A percentile compares a stretch with the other conserved stretches of the same genome.
Conservation (phyloP, 2,329 filamentous ascomycete genomes). For the Calonectria honghensis region DNA sequence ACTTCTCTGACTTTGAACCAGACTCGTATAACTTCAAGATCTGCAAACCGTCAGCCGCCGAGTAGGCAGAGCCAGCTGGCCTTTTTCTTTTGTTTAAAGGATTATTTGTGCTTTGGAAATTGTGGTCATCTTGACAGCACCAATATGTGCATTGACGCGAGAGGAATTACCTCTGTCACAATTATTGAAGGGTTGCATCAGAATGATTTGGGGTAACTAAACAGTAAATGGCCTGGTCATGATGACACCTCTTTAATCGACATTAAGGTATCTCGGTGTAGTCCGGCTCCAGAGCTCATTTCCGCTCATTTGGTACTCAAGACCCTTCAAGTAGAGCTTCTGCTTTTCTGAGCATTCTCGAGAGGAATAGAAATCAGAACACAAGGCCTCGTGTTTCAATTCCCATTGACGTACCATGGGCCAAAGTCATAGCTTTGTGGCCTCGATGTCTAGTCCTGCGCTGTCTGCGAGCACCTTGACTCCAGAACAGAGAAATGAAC, state of each 20-base stretch:
- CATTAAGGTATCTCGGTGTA: background rate
- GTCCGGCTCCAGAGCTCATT: background rate
- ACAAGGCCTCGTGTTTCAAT: background rate
- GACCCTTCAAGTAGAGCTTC: background rate
- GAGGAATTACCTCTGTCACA: no score
- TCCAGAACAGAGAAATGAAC: slow-evolving; percentile 2
- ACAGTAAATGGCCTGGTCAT: background rate
- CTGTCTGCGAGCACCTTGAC: background rate
- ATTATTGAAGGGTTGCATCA: no score
- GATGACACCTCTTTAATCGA: background rate
- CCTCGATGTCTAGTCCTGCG: background rate
- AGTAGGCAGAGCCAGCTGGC: no score
- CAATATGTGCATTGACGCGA: no score
- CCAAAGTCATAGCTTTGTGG: background rate
- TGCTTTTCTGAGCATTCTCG: background rate
- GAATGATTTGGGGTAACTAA: no score
- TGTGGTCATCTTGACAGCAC: no score
- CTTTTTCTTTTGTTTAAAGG: no score
- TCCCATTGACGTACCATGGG: background rate
- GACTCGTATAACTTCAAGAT: no score
- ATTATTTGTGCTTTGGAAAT: no score
- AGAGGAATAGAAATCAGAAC: background rate
- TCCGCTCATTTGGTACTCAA: slow-evolving; percentile 2
- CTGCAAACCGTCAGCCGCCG: no score
- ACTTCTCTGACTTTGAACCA: no score